Evolutionary conservation across 768 basidiomycete genomes (phyloP).

Genomic region (Lactarius tabidus): DNA sequence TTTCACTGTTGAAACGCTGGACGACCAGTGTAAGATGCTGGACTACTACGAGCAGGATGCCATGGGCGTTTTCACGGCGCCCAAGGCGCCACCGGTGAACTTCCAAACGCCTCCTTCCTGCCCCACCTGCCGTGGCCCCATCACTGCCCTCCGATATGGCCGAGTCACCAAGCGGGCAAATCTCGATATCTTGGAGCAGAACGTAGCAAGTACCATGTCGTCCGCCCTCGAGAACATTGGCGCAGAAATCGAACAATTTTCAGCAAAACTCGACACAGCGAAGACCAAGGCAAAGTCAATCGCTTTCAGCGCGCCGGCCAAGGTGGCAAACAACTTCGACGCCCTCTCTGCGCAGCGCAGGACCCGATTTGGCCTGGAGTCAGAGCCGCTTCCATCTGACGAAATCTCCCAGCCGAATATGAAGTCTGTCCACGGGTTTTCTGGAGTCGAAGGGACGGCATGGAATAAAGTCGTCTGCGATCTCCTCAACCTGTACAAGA

Average conservation of each 20-base stretch:
- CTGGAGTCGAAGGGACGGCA: conserved; percentile 22
- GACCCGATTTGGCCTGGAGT: conserved; percentile 10
- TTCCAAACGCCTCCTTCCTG: conserved; percentile 34
- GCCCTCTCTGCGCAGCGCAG: not conserved
- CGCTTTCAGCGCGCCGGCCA: not conserved
- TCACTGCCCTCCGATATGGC: conserved; percentile 36
- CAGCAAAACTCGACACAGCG: conserved; percentile 1
- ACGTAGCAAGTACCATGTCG: conserved; percentile 35
- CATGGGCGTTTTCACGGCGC: conserved; percentile 27
- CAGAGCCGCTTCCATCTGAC: conserved; percentile 23
- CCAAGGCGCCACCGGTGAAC: conserved; percentile 31
- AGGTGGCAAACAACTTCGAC: not conserved
- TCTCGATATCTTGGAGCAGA: conserved; percentile 38
- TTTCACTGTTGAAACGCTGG: conserved; percentile 40
- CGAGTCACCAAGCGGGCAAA: conserved; percentile 36
- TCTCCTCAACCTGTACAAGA: conserved; percentile 29
- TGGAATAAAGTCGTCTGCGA: conserved; percentile 29
- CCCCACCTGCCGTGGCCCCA: conserved; percentile 35
- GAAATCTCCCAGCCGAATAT: conserved; percentile 19
- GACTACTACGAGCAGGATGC: conserved; percentile 31
- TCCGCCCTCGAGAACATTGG: conserved; percentile 22
- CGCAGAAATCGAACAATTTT: conserved; percentile 18
- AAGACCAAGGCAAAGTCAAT: conserved; percentile 26
- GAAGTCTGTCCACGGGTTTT: conserved; percentile 26
- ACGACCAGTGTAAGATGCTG: conserved; percentile 34